Evolutionary conservation across 768 basidiomycete species (phyloP).

Genomic region (Lepiota brunneoincarnata): DNA sequence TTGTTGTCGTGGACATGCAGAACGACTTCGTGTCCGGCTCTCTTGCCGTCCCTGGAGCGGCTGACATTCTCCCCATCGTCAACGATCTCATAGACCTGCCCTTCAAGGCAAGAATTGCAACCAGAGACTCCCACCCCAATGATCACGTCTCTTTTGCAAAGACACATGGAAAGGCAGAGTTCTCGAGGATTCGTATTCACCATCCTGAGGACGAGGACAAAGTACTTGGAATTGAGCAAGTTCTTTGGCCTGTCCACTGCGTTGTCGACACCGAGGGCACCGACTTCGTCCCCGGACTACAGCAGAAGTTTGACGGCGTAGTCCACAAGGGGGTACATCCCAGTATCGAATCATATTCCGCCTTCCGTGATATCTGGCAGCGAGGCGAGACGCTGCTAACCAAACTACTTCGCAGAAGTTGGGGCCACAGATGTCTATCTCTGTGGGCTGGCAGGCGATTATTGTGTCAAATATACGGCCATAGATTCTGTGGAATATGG

Average conservation of each 20-base stretch:
- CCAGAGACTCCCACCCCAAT: slow-evolving; percentile 57
- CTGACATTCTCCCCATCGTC: slow-evolving; percentile 53
- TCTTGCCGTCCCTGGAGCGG: slow-evolving; percentile 65
- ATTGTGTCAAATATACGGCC: slow-evolving; percentile 65
- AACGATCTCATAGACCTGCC: slow-evolving; percentile 57
- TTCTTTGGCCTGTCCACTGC: slow-evolving; percentile 83
- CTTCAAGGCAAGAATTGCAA: slow-evolving; percentile 49
- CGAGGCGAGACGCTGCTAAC: slow-evolving; percentile 47
- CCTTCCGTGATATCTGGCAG: slow-evolving; percentile 62
- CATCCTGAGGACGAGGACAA: slow-evolving; percentile 35
- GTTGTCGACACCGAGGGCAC: slow-evolving; percentile 58
- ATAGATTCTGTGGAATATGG: slow-evolving; percentile 48
- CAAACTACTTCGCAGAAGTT: slow-evolving; percentile 32
- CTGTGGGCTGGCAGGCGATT: slow-evolving; percentile 74
- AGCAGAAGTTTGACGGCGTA: slow-evolving; percentile 38
- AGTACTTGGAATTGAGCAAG: slow-evolving; percentile 40
- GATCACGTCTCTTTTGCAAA: slow-evolving; percentile 70
- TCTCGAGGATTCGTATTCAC: slow-evolving; percentile 40
- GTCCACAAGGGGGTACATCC: slow-evolving; percentile 54
- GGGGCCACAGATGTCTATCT: slow-evolving; percentile 59
- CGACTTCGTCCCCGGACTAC: slow-evolving; percentile 56
- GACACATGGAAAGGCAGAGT: slow-evolving; percentile 37
- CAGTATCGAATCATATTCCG: slow-evolving; percentile 78
- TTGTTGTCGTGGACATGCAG: slow-evolving; percentile 79
- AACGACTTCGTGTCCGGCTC: slow-evolving; percentile 79